These are phyloP conservation scores for Quaeritorhiza haematococci DNA, from an alignment of 371 early-diverging fungal species.

Conservation along the genomic window DNA sequence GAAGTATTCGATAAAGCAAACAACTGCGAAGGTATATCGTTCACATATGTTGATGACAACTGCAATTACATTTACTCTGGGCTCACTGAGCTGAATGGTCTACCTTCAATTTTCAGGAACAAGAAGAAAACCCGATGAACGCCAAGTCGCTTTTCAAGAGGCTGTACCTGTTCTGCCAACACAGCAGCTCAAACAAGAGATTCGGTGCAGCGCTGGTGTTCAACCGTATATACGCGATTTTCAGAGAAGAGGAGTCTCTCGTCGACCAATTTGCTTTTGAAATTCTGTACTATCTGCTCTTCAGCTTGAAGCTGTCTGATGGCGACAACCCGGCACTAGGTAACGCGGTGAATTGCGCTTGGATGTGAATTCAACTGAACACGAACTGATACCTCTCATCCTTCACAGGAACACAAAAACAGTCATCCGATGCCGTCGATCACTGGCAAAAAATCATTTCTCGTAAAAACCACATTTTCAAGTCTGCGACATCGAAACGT, in stretches of 20 bases:
- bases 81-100: too few relatives aligned
- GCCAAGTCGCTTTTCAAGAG: constrained; percentile 60
- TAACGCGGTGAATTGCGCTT: constrained; percentile 4
- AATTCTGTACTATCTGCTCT: constrained; percentile 61
- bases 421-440: constrained; percentile 48
- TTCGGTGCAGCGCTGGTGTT: constrained; percentile 67
- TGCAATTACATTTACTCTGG: too few relatives aligned
- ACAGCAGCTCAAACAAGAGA: constrained; percentile 59
- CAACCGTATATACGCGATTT: constrained; percentile 63
- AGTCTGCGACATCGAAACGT: constrained; percentile 15
- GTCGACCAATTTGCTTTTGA: constrained; percentile 65
- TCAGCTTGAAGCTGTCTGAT: constrained; percentile 58
- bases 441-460: constrained; percentile 63
- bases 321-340: constrained; percentile 57
- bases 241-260: constrained; percentile 56
- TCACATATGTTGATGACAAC: too few relatives aligned
- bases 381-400: constrained; percentile 1
- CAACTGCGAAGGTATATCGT: constrained; percentile 38
- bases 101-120: constrained; percentile 13
- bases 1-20: constrained; percentile 70
- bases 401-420: constrained; percentile 45
- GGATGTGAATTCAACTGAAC: neutral
- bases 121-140: constrained; percentile 52
- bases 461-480: constrained; percentile 14
- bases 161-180: constrained; percentile 56